Conservation (phyloP, 768 basidiomycete genomes). For the Amylocystis lapponica region DNA sequence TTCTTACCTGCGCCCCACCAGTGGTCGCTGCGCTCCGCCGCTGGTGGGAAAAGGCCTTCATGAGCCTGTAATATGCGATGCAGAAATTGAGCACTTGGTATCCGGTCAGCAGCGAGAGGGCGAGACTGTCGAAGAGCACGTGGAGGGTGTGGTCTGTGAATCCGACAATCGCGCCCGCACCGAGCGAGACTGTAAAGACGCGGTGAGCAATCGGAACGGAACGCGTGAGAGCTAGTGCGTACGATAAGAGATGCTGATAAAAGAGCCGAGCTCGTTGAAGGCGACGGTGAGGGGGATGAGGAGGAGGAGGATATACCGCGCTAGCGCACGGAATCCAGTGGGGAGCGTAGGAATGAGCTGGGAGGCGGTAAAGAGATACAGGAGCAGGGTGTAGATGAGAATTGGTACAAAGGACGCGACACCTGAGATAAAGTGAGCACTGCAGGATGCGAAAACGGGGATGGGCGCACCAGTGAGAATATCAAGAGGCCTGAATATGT, state of each 20-base stretch:
- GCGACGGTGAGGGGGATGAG: slow-evolving; percentile 52
- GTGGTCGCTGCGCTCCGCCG: slow-evolving; percentile 14
- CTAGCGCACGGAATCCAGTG: slow-evolving; percentile 36
- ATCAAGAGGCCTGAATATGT: slow-evolving; percentile 49
- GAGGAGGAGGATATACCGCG: slow-evolving; percentile 39
- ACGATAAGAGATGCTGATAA: slow-evolving; percentile 56
- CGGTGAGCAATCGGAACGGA: background rate
- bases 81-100: slow-evolving; percentile 57
- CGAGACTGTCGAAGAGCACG: slow-evolving; percentile 57
- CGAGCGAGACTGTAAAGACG: slow-evolving; percentile 5
- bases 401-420: slow-evolving; percentile 60
- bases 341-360: slow-evolving; percentile 53
- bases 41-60: slow-evolving; percentile 43
- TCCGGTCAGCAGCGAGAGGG: slow-evolving; percentile 51
- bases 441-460: background rate
- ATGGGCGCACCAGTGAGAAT: slow-evolving; percentile 53
- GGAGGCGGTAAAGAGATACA: slow-evolving; percentile 49
- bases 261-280: slow-evolving; percentile 58
- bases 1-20: no score
- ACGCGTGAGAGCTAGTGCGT: slow-evolving; percentile 17
- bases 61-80: slow-evolving; percentile 54
- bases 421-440: slow-evolving; percentile 23
- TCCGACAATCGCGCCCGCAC: slow-evolving; percentile 27
- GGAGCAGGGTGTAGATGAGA: slow-evolving; percentile 54
- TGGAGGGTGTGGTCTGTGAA: slow-evolving; percentile 35